Percentiles rank a stretch among this genome's conserved stretches.
These are phyloP conservation scores for Russula foetens DNA, from an alignment of 768 basidiomycete species.

Conservation along the genomic window DNA sequence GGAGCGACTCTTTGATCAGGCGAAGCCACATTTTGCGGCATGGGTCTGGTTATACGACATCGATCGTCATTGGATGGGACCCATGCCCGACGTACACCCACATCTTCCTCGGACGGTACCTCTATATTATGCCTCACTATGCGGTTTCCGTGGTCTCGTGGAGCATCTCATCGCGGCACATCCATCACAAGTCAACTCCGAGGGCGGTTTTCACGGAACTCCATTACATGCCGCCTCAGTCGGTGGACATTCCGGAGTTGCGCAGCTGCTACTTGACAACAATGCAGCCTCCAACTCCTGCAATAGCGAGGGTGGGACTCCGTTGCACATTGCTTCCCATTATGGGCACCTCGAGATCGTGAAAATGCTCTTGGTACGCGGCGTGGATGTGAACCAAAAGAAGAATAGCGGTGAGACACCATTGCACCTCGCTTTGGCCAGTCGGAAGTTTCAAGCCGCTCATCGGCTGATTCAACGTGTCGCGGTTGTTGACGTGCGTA, in stretches of 20 bases:
- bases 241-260: not conserved
- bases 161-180: not conserved
- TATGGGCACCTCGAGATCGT: not conserved
- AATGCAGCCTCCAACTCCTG: not conserved
- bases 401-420: not conserved
- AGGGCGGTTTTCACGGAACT: not conserved
- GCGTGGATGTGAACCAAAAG: not conserved
- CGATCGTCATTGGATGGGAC: not conserved
- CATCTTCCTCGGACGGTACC: not conserved
- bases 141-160: not conserved
- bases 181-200: not conserved
- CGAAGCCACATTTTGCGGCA: not conserved
- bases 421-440: not conserved
- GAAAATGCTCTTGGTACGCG: not conserved
- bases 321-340: not conserved
- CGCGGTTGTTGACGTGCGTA: not conserved
- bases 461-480: not conserved
- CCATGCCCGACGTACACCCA: not conserved
- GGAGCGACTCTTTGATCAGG: not conserved
- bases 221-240: not conserved
- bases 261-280: not conserved
- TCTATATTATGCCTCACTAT: not conserved
- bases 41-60: slow-evolving; percentile 8
- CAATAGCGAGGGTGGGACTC: not conserved
- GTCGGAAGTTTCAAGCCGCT: not conserved